These are phyloP conservation scores for Psilocybe sp. DNA, from an alignment of 768 basidiomycete genomes.

Conservation along the genomic window DNA sequence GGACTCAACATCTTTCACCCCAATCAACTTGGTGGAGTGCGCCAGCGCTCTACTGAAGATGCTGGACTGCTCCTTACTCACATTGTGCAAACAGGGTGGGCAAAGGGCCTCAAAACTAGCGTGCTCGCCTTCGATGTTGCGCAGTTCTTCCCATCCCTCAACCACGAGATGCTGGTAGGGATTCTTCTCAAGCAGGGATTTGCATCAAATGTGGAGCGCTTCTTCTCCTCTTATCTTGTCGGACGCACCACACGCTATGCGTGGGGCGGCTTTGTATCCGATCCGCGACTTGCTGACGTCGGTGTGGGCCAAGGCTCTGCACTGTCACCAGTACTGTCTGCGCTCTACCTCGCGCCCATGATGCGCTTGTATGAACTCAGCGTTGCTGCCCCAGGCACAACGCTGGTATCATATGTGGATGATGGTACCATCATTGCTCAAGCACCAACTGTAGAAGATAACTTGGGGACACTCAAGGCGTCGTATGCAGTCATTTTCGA, in stretches of 20 bases:
- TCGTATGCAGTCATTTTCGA: background rate
- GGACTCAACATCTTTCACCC: conserved; percentile 1
- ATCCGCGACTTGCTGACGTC: background rate
- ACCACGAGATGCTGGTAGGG: background rate
- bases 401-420: too few species aligned
- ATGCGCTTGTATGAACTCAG: too few species aligned
- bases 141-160: background rate
- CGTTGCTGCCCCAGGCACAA: too few species aligned
- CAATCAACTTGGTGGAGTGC: conserved; percentile 3
- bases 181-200: background rate
- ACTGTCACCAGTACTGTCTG: background rate
- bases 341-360: background rate
- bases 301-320: background rate
- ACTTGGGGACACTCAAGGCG: too few species aligned
- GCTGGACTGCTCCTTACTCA: conserved; percentile 16
- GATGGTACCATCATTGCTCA: too few species aligned
- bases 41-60: conserved; percentile 17
- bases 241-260: background rate
- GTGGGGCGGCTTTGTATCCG: background rate
- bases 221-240: conserved; percentile 3
- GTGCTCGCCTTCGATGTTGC: background rate
- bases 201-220: background rate
- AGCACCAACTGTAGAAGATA: too few species aligned
- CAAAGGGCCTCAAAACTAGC: conserved; percentile 11
- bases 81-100: conserved; percentile 15